Evolutionary conservation across 176 grass and related monocot genomes (phyloP), one percentile per base, ranked within the genome.

Genomic region (Miscanthus lutarioriparius): DNA sequence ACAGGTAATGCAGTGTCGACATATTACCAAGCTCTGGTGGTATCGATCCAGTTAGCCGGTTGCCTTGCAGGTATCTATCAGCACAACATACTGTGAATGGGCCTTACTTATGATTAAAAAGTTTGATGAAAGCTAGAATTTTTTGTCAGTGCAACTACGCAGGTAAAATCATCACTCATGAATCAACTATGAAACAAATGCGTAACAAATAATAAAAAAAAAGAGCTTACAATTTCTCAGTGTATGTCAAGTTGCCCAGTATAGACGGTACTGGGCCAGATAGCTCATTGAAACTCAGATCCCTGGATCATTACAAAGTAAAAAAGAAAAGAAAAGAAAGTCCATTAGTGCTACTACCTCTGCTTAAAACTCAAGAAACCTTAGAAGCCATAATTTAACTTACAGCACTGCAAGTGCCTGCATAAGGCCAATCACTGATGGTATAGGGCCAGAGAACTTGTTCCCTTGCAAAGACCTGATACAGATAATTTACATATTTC

Each of bases 231-330:
- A 84, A 37, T 38, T 76, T 78, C 65, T 78, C 65, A 33, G 97
- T 96, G 88, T 96, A 99, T 61, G 97, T 92, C 83, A 99, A 86
- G 77, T 99, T 99, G 80, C 93, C 97, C 44, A 99, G 83, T 87
- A 99, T 99, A 12, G 90, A 87, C 25, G 97, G 93, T 79, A 99
- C 88, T 22, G 97, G 53, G 22, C 93, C 93, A 59, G 88, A 94
- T 41, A 99, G 63, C 65, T 90, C 86, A 28, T 99, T 99, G 79
- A 83, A 94, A 83, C 97, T 99, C 82, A 99, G 83, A 86, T 99
- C 97, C 32, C 79, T 89, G 87, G 19, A 77, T 77, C 48, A 54
- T 85, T 51, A 61, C 38, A 53, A 30, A 48, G 40, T 79, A 65
- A 72, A 25, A 25, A 59, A 25, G 2, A 4, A 25, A 59, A 25